Percentiles rank a stretch among this genome's conserved stretches.
Evolutionary conservation across 139 green algal species (phyloP).

Genomic region (Coelastrella sp.): DNA sequence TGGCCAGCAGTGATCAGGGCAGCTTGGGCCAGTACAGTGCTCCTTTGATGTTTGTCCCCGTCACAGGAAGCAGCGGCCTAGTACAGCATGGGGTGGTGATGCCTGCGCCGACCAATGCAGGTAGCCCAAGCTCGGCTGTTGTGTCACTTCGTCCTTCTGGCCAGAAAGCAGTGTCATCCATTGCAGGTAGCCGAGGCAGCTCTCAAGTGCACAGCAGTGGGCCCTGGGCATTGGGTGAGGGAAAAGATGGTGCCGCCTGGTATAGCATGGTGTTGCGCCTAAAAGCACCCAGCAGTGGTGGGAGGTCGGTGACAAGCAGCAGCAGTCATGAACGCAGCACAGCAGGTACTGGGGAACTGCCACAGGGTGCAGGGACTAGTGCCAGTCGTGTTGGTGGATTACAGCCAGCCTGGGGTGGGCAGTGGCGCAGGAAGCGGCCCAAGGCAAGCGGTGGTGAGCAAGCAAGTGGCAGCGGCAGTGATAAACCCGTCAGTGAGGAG

Average conservation of each 20-base stretch:
- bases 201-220: slow-evolving; percentile 6
- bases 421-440: too few relatives aligned
- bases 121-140: not conserved
- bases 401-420: too few relatives aligned
- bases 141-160: not conserved
- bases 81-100: not conserved
- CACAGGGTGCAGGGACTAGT: not conserved
- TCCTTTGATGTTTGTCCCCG: not conserved
- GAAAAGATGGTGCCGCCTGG: not conserved
- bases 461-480: not conserved
- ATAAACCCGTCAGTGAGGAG: not conserved
- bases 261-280: not conserved
- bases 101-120: too few relatives aligned
- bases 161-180: not conserved
- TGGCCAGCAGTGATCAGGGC: not conserved
- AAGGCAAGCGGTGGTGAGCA: too few relatives aligned
- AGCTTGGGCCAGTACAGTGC: not conserved
- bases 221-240: not conserved
- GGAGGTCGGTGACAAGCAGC: not conserved
- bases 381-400: not conserved
- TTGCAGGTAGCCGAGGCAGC: not conserved
- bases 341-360: too few relatives aligned
- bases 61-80: not conserved
- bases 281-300: not conserved
- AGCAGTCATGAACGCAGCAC: too few relatives aligned